Evolutionary conservation across 2,329 filamentous ascomycete genomes (phyloP).

Genomic region (Neophaeococcomyces aloes): DNA sequence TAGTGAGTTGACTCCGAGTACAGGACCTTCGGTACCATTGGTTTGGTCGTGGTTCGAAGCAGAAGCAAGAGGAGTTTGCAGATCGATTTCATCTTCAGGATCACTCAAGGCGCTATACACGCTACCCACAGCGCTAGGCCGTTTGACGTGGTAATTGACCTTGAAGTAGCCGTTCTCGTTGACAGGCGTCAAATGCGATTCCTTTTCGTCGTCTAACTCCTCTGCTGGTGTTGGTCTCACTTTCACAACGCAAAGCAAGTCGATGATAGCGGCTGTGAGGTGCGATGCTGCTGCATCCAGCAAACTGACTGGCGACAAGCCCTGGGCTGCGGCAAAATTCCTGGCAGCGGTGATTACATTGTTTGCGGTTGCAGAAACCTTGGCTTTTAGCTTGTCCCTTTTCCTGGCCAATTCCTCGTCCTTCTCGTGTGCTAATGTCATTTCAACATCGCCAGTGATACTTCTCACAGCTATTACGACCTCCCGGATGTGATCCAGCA

Average conservation of each 20-base stretch:
- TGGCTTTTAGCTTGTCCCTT: constrained; percentile 61
- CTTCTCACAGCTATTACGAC: constrained; percentile 73
- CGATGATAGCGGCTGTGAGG: constrained; percentile 72
- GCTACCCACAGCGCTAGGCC: constrained; percentile 57
- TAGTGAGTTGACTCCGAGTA: constrained; percentile 16
- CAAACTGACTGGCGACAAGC: constrained; percentile 83
- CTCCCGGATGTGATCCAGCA: constrained; percentile 76
- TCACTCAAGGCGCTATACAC: constrained; percentile 60
- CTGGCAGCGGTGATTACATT: constrained; percentile 90
- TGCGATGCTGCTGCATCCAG: constrained; percentile 90
- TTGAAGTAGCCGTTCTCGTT: constrained; percentile 59
- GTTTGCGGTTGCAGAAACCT: constrained; percentile 87
- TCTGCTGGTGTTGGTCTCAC: constrained; percentile 64
- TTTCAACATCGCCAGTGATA: constrained; percentile 68
- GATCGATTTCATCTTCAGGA: constrained; percentile 20
- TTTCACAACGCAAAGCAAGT: constrained; percentile 73
- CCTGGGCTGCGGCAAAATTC: constrained; percentile 72
- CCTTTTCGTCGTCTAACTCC: constrained; percentile 70
- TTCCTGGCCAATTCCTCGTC: constrained; percentile 47
- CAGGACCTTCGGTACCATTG: constrained; percentile 10
- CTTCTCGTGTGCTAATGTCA: constrained; percentile 44
- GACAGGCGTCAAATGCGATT: constrained; percentile 49
- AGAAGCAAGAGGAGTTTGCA: constrained; percentile 22
- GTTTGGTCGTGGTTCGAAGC: constrained; percentile 7
- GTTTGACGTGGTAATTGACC: constrained; percentile 39